Conservation (phyloP, 2,329 filamentous ascomycete genomes). For the Myotisia sp. region DNA sequence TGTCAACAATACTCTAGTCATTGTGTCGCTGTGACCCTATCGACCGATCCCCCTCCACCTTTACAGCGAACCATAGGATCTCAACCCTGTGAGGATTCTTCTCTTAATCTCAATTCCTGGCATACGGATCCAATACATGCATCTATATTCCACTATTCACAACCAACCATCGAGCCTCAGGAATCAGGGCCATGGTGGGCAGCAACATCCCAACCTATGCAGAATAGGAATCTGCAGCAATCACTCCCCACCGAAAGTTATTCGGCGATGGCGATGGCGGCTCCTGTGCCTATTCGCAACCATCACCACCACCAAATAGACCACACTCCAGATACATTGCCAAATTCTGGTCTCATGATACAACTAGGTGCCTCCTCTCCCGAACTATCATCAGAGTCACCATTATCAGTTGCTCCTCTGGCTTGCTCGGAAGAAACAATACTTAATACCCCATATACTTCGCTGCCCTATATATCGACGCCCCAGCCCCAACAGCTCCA, state of each 20-base stretch:
- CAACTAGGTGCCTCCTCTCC: slow-evolving; percentile 23
- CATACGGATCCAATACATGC: slow-evolving; percentile 26
- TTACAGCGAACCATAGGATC: slow-evolving; percentile 27
- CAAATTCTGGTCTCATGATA: slow-evolving; percentile 27
- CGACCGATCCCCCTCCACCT: slow-evolving; percentile 24
- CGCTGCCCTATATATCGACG: slow-evolving; percentile 4
- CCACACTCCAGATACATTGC: slow-evolving; percentile 22
- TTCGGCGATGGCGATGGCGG: slow-evolving; percentile 22
- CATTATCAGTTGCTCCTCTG: slow-evolving; percentile 13
- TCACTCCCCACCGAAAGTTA: slow-evolving; percentile 20
- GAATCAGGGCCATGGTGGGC: slow-evolving; percentile 29
- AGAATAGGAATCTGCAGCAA: slow-evolving; percentile 22
- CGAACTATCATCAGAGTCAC: slow-evolving; percentile 22
- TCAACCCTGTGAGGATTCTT: slow-evolving; percentile 26
- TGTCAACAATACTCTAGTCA: slow-evolving; percentile 23
- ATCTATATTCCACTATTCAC: slow-evolving; percentile 24
- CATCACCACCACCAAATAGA: slow-evolving; percentile 18
- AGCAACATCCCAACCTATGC: slow-evolving; percentile 18
- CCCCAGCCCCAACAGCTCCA: slow-evolving; percentile 1
- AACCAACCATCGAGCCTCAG: slow-evolving; percentile 23
- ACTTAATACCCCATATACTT: slow-evolving; percentile 5
- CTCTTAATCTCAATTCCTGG: slow-evolving; percentile 29
- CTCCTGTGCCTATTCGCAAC: slow-evolving; percentile 18
- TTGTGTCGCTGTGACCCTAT: slow-evolving; percentile 18
- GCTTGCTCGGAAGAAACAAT: slow-evolving; percentile 7